phyloP scores from a whole-genome alignment of 768 basidiomycete species.

The Calvatia gigantea region DNA sequence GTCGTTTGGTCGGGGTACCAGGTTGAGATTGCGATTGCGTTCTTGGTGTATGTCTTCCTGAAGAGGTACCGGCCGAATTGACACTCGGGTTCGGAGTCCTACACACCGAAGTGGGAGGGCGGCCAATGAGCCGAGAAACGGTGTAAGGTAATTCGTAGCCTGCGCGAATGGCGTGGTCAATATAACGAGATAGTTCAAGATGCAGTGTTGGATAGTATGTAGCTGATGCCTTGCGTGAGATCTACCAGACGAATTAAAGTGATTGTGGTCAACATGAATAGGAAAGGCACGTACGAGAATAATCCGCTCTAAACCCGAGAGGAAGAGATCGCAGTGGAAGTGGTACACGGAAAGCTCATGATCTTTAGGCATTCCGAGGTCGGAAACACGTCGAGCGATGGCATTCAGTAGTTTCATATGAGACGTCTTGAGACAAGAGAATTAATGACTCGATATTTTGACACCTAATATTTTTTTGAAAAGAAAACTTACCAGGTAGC shows the following conservation, averaged over 20 bases:
- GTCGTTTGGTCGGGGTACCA: conserved; percentile 23
- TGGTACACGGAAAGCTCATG: conserved; percentile 74
- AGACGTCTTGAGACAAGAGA: conserved; percentile 53
- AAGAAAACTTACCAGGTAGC: conserved; percentile 73
- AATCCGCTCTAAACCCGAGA: conserved; percentile 88
- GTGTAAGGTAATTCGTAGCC: conserved; percentile 81
- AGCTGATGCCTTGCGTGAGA: conserved; percentile 91
- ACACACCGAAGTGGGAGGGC: conserved; percentile 64
- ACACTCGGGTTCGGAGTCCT: conserved; percentile 30
- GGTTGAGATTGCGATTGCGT: conserved; percentile 13
- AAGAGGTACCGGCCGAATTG: conserved; percentile 3
- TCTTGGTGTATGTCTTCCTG: conserved; percentile 25
- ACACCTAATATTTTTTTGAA: not conserved
- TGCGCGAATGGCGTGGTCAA: conserved; percentile 59
- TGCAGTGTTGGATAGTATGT: conserved; percentile 94
- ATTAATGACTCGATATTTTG: not conserved
- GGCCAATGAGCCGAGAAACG: conserved; percentile 72
- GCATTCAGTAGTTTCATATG: conserved; percentile 88
- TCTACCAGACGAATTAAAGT: conserved; percentile 40
- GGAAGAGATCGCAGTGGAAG: conserved; percentile 85
- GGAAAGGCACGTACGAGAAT: conserved; percentile 58
- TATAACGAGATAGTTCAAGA: conserved; percentile 88
- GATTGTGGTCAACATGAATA: not conserved
- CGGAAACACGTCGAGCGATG: conserved; percentile 61
- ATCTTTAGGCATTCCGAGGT: conserved; percentile 62